Evolutionary conservation across 2,329 filamentous ascomycete genomes (phyloP), one percentile per base, ranked within the genome.

Genomic region (Colletotrichum incanum): DNA sequence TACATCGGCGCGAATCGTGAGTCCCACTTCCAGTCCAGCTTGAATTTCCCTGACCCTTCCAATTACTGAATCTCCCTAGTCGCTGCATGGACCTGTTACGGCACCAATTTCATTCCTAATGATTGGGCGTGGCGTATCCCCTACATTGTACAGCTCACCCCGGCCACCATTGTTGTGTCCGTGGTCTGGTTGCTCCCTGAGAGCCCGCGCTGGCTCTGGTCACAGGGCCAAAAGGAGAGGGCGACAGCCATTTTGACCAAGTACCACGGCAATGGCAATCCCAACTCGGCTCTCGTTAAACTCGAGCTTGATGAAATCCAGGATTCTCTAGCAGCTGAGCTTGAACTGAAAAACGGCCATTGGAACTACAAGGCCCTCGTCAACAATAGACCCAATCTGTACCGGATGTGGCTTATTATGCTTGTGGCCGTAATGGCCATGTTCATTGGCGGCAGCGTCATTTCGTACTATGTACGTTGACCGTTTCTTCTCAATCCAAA

Each of bases 111-210:
- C 18, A 84, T 87, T 23, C 71, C 79, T 1, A 85, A 79, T 65
- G 82, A 85, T 67, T 87, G 85, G 86, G 83, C 83, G 8, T 88
- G 86, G 86, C 80, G 85, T 56, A 82, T 83, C 2, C 82, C 86
- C 5, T 83, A 81, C 5, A 76, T 87, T 5, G 76, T 88, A 0
- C 86, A 88, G 78, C 80, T 82, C 31, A 49, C 82, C 1, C 83
- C 85, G 0, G 84, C 82, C 0, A 68, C 83, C 14, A 79, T 86
- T 45, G 85, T 87, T 73, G 74, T 86, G 23, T 62, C 76, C 5
- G 84, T 86, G 65, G 85, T 89, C 74, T 88, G 83, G 73, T 81
- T 74, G 60, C 28, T 87, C 20, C 86, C 87, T 0, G 87, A 89
- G 75, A 85, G 73, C 3, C 84, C 84, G n/a, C 80, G 84, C 37